Base-by-base conservation (phyloP, 768 basidiomycete genomes). In the Leccinum rimulosum region DNA sequence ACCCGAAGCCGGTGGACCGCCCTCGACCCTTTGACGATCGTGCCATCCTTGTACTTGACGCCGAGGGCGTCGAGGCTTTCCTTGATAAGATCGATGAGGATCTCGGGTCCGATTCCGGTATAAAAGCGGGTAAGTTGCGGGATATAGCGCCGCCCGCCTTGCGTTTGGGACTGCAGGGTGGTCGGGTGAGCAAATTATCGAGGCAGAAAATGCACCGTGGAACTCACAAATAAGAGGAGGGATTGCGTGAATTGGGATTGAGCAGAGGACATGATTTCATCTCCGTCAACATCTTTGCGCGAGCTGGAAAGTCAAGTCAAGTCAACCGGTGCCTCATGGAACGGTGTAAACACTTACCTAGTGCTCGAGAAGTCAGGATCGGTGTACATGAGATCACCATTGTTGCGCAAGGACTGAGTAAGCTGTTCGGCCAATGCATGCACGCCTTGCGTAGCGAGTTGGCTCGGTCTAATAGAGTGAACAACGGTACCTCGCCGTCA, bases 51-150 rank as follows among this genome's bases (percentile, higher is more conserved):
- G 68, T 77, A 78, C 66, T 82, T 81, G 22, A 85, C 82, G 8
- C 76, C 77, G 1, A 83, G 65, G 0, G 54, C 63, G 38, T 79
- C 75, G 11, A 92, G 75, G 33, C 79, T 80, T 52, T 83, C 81
- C 55, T 82, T 76, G 52, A 93, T 72, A 56, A 86, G 76, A 4
- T 73, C 65, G 43, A 86, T 67, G 47, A 92, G 75, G 4, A 81
- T 72, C 0, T 74, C 72, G 0, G 89, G 88, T 0, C 77, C 76
- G 3, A 87, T 69, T 0, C 79, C 71, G 0, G 87, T 81, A 70
- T 92, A 94, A 78, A 95, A 94, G 0, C 92, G 86, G 1, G 93
- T 93, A 17, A 93, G 80, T 58, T 86, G 82, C 0, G 91, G 88
- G 2, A 79, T 86, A 65, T 93, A 92, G 11, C 85, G 82, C 28